Evolutionary conservation across 768 basidiomycete species (phyloP), one percentile per base, ranked within the genome.

Genomic region (Naematelia aurantialba): DNA sequence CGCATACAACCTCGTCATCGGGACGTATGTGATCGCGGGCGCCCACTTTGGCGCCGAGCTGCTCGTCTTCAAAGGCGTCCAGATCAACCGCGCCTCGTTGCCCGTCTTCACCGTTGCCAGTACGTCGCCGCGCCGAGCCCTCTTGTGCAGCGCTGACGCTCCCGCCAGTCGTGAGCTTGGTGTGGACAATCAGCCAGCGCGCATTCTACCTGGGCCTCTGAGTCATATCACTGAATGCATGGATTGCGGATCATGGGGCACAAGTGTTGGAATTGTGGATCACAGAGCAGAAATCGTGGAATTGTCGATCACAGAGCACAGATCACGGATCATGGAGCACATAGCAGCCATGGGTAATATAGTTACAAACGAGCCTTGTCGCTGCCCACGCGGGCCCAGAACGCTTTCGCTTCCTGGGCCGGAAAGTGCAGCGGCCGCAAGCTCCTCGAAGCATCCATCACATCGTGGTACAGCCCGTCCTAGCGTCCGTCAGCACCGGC

Each of bases 11-110:
- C 86, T 96, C 80, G 83, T 91, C 4, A 78, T 96, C 59, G 80
- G 87, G 70, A 87, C 89, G 34, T 98, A 94, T 79, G 83, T 91
- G 56, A 85, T 97, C 68, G 94, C 91, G 1, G 88, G 91, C 71
- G 83, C 82, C 3, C 94, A 99, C 79, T 97, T 96, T 74, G 82
- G 82, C 39, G 87, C 89, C 17, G 94, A 99, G 79, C 71, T 89
- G 42, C 77, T 91, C 70, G 83, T 96, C 61, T 99, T 86, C 79
- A 82, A 85, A 52, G 87, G 89, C 1, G 84, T 87, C 34, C 85
- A 81, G 49, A 61, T 89, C 49, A 82, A 81, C 46, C 68, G 79
- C 0, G 85, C 85, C 0, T 82, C 85, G 17, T 65, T 90, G 39
- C 84, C 85, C 59, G 89, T 93, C 0, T 80, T 91, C 47, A 81